phyloP scores from a whole-genome alignment of 2,329 filamentous ascomycete species.

The Ophiostoma piceae region DNA sequence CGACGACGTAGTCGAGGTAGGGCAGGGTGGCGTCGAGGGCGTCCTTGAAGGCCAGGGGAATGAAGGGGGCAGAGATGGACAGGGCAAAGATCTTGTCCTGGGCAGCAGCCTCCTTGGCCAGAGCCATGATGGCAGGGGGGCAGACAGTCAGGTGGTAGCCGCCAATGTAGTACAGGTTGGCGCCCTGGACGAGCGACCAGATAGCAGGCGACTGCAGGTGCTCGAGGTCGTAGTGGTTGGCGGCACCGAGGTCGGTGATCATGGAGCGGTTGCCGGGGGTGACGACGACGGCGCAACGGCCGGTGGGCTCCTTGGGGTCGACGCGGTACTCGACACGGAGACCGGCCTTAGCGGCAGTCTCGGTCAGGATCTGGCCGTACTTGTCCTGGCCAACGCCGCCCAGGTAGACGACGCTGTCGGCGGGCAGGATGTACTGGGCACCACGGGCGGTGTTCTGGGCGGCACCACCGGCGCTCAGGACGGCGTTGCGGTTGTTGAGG shows the following conservation, averaged over 20 bases:
- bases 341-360: slow-evolving; percentile 81
- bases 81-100: slow-evolving; percentile 91
- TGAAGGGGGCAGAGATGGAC: slow-evolving; percentile 92
- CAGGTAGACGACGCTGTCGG: slow-evolving; percentile 86
- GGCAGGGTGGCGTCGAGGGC: slow-evolving; percentile 77
- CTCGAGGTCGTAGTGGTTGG: slow-evolving; percentile 93
- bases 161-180: slow-evolving; percentile 85
- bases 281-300: slow-evolving; percentile 93
- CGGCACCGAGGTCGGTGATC: slow-evolving; percentile 90
- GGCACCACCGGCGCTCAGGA: slow-evolving; percentile 91
- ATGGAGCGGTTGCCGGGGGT: slow-evolving; percentile 93
- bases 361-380: slow-evolving; percentile 81
- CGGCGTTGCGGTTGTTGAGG: slow-evolving; percentile 84
- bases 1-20: slow-evolving; percentile 94
- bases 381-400: slow-evolving; percentile 94
- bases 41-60: slow-evolving; percentile 96
- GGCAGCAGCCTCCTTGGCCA: slow-evolving; percentile 82
- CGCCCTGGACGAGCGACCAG: slow-evolving; percentile 86
- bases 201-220: slow-evolving; percentile 88
- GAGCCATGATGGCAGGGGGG: slow-evolving; percentile 80
- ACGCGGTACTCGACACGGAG: slow-evolving; percentile 93
- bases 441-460: slow-evolving; percentile 97
- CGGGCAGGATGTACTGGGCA: slow-evolving; percentile 88
- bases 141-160: slow-evolving; percentile 98
- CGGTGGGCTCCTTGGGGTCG: slow-evolving; percentile 76